A percentile compares a stretch with the other conserved stretches of the same genome.
Evolutionary conservation across 225 moss, liverwort and hornwort genomes (phyloP).

Genomic region (Climacium dendroides): DNA sequence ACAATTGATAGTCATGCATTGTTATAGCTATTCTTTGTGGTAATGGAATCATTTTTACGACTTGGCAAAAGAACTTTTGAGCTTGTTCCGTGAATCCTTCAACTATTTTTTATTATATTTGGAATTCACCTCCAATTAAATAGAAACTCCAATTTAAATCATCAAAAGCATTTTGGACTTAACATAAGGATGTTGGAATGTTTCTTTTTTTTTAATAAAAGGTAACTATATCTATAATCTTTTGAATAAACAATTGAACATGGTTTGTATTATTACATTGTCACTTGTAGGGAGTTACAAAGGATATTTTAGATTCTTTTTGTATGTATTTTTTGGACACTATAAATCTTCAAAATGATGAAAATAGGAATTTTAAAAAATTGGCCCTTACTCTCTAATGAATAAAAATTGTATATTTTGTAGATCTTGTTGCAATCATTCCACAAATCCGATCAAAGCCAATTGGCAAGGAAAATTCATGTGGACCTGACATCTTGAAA

Average conservation of each 20-base stretch:
- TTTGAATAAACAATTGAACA: not conserved
- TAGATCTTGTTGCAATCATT: no score
- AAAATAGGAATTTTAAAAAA: not conserved
- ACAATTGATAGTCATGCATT: not conserved
- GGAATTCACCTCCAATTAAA: not conserved
- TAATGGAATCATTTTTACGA: not conserved
- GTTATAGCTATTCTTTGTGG: not conserved
- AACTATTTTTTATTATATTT: not conserved
- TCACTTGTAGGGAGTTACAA: not conserved
- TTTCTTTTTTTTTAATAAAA: not conserved
- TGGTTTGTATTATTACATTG: not conserved
- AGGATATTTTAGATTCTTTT: not conserved
- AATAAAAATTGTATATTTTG: not conserved
- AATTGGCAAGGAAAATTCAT: not conserved
- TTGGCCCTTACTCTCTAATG: fast-evolving
- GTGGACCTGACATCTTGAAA: not conserved
- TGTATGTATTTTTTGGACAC: not conserved
- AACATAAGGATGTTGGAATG: not conserved
- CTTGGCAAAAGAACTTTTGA: not conserved
- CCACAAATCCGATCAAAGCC: not conserved
- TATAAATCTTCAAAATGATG: not conserved
- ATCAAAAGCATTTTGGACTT: not conserved
- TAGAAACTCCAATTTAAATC: not conserved
- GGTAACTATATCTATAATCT: not conserved
- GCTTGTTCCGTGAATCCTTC: not conserved